phyloP scores from a whole-genome alignment of 2,329 filamentous ascomycete species.

The Mariannaea elegans region DNA sequence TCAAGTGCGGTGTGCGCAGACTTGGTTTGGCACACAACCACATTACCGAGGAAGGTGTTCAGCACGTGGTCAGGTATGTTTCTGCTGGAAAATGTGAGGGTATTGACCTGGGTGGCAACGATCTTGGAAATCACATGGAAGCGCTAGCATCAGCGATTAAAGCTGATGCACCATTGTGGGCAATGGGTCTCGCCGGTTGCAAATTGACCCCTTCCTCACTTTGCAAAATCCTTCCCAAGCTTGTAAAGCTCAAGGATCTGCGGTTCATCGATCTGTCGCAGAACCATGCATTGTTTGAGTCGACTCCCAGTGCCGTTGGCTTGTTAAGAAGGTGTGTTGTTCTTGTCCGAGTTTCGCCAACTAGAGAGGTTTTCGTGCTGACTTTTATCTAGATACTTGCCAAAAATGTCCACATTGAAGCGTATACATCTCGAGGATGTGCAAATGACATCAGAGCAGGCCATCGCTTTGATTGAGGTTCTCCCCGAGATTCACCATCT shows the following conservation, averaged over 20 bases:
- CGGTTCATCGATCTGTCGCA: slow-evolving; percentile 93
- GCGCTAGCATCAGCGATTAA: slow-evolving; percentile 62
- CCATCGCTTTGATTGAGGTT: slow-evolving; percentile 89
- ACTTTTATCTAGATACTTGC: slow-evolving; percentile 70
- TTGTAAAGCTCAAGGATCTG: slow-evolving; percentile 76
- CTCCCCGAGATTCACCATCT: slow-evolving; percentile 83
- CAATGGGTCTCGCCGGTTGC: slow-evolving; percentile 86
- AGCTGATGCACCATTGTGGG: slow-evolving; percentile 72
- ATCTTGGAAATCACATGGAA: slow-evolving; percentile 66
- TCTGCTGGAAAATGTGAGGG: slow-evolving; percentile 82
- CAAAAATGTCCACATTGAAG: slow-evolving; percentile 79
- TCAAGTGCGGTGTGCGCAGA: slow-evolving; percentile 78
- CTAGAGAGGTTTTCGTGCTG: slow-evolving; percentile 1
- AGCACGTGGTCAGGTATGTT: slow-evolving; percentile 80
- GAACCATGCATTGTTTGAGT: slow-evolving; percentile 81
- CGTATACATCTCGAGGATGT: slow-evolving; percentile 89
- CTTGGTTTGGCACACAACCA: slow-evolving; percentile 86
- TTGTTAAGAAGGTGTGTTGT: slow-evolving; percentile 75
- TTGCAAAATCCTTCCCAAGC: slow-evolving; percentile 76
- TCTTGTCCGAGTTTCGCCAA: neutral
- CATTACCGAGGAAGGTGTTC: slow-evolving; percentile 76
- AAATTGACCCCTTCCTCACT: slow-evolving; percentile 78
- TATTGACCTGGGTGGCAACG: slow-evolving; percentile 88
- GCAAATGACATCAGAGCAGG: slow-evolving; percentile 84
- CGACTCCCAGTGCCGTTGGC: slow-evolving; percentile 76